Base-by-base conservation (phyloP, 192 early-diverging fungal species). In the Funneliformis geosporum region DNA sequence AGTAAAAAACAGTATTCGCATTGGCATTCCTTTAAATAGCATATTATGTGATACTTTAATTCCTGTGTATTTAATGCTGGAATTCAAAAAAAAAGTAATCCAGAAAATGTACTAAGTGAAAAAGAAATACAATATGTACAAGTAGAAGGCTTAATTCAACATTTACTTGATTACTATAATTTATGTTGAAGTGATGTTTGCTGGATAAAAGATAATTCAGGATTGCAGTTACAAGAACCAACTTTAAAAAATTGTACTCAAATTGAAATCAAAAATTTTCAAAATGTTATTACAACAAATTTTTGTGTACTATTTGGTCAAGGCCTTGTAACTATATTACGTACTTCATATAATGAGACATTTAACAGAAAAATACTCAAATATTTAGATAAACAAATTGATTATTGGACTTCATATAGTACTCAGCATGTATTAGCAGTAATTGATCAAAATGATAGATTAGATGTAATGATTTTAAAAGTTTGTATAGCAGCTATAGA, bases 161-260 rank as follows among this genome's bases (percentile, higher is more conserved):
- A 38, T 67, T 27, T 67, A 38, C 7, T 25, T 16, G 28, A 67
- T 39, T 8, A 67, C 2, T 9, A 67, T 67, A 25, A 1, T 12
- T 8, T 67, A 16, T 67, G 25, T 67, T 67, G 65, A 12, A 5
- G 12, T 16, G 38, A 67, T 27, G 38, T 67, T 25, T 67, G 4
- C 14, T 67, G 65, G 25, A 67, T 67, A 38, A 67, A 67, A 28
- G 12, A 67, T 67, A 27, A 67, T 67, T 12, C 65, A 38, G 27
- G 5, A 67, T 33, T 67, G 28, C 18, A 25, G 8, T 39, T 67
- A 38, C 27, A 67, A 67, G 25, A 67, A 33, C 65, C 12, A 5
- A 67, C 25, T 12, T 4, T 67, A 27, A 14, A 27, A 5, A 18
- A 27, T 7, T 67, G 5, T 25, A 25, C 12, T 0, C 8, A 38